Evolutionary conservation across 345 rosid genomes (phyloP), one percentile per base, ranked within the genome.

Genomic region (Salix suchowensis): DNA sequence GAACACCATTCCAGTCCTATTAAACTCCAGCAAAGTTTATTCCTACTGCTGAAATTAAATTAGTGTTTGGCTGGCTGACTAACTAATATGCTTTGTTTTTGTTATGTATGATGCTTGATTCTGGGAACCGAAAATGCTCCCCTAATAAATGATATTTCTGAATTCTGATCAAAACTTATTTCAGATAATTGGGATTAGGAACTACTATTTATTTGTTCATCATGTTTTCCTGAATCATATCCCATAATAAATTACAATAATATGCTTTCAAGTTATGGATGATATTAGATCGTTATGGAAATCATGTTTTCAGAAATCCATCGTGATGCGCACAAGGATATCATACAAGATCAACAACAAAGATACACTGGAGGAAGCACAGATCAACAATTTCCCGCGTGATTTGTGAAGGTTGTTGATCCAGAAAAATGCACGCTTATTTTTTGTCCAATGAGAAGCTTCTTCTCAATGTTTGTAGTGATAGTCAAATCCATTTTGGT

Each of bases 321-420:
- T 93, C 65, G 90, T 96, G 79, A 93, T 96, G 98, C 93, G 98
- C 28, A 81, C 88, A 79, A 90, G 95, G 92, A 91, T 93, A 79
- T 89, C 94, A 36, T 96, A 96, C 89, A 93, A 93, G 85, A 55
- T 85, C 81, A 87, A 93, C 72, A 84, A 82, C 77, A 91, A 91
- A 84, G 97, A 91, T 84, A 84, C 84, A 64, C 77, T 96, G 84
- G 99, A 96, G 87, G 95, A 89, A 90, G 99, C 96, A 65, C 98
- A 96, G 81, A 83, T 96, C 85, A 93, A 67, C 87, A 89, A 88
- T 80, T 93, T 96, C 87, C 99, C 99, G 72, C 92, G 82, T 9
- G 89, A 77, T 21, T 88, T 96, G 82, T 93, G 89, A 96, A 79
- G 75, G 69, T 77, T 72, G 82, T 75, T 16, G 37, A 65, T 68